Percentiles rank a stretch among this genome's conserved stretches.
Evolutionary conservation across 2,329 filamentous ascomycete genomes (phyloP).

Genomic region (Diaporthe sp.): DNA sequence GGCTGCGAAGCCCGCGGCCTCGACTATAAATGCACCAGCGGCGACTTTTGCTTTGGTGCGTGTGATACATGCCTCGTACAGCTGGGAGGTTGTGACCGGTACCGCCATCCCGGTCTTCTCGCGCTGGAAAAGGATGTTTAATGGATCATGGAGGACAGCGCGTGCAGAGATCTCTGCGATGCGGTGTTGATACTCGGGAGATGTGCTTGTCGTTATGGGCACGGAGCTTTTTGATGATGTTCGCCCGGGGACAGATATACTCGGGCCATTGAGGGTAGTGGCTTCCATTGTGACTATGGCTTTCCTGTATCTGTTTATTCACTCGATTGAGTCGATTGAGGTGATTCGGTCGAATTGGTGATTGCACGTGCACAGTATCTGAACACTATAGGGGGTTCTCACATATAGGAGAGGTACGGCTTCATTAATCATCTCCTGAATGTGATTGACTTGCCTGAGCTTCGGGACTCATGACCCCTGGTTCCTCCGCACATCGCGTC

Average conservation of each 20-base stretch:
- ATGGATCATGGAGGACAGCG: background rate
- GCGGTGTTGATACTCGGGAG: constrained; percentile 16
- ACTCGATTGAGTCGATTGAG: background rate
- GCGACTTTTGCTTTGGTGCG: constrained; percentile 3
- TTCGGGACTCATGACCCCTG: background rate
- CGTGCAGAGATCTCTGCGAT: constrained; percentile 11
- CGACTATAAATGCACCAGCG: constrained; percentile 10
- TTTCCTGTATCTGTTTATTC: too few relatives aligned
- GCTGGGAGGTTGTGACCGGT: background rate
- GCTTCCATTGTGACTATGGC: constrained; percentile 2
- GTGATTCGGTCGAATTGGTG: too few relatives aligned
- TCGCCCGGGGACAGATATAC: background rate
- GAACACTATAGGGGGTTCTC: background rate
- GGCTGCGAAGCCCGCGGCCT: constrained; percentile 25
- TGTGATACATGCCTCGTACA: constrained; percentile 12
- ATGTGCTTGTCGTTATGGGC: constrained; percentile 1
- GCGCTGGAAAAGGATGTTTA: constrained; percentile 29
- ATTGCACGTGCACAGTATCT: background rate
- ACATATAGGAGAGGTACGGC: background rate
- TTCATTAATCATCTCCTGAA: background rate
- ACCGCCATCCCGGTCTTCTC: constrained; percentile 15
- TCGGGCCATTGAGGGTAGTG: constrained; percentile 2
- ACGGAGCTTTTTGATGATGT: background rate
- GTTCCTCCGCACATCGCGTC: background rate
- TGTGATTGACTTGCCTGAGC: background rate